Conservation (phyloP, 1,139 yeast genomes). For the Pichia inconspicua region DNA sequence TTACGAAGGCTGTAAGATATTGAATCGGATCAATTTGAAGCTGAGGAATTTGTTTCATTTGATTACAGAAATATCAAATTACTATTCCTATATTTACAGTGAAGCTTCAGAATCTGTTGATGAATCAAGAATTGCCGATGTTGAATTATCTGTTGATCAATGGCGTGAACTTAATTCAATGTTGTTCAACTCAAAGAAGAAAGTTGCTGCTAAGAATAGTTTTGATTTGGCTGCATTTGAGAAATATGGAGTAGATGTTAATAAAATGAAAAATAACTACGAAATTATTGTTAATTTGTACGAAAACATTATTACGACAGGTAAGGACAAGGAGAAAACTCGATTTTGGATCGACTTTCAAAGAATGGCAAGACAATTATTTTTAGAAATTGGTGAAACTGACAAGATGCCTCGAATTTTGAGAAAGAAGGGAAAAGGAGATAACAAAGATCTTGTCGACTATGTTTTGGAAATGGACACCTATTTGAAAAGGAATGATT, state of each 20-base stretch:
- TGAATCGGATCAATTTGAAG: conserved; percentile 35
- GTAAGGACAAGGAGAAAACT: conserved; percentile 9
- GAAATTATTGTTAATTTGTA: conserved; percentile 20
- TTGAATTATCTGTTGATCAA: conserved; percentile 18
- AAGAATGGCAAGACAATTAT: conserved; percentile 19
- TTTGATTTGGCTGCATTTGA: conserved; percentile 15
- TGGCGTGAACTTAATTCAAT: conserved; percentile 20
- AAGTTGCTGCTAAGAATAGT: conserved; percentile 17
- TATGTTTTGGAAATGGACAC: conserved; percentile 19
- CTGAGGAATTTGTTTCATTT: conserved; percentile 17
- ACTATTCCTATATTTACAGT: conserved; percentile 26
- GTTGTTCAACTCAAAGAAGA: conserved; percentile 16
- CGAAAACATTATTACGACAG: background rate
- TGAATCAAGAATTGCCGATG: conserved; percentile 19
- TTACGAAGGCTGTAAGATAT: conserved; percentile 42
- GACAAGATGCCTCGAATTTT: background rate
- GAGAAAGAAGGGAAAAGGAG: background rate
- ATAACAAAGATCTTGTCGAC: conserved; percentile 20
- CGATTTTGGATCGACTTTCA: conserved; percentile 19
- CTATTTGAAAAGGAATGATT: conserved; percentile 15
- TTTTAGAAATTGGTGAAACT: conserved; percentile 9
- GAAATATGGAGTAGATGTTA: conserved; percentile 15
- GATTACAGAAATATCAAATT: conserved; percentile 21
- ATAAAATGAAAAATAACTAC: conserved; percentile 17
- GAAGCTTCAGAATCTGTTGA: conserved; percentile 16